Evolutionary conservation across 2,329 filamentous ascomycete species (phyloP).

Genomic region (Ramichloridium luteum): DNA sequence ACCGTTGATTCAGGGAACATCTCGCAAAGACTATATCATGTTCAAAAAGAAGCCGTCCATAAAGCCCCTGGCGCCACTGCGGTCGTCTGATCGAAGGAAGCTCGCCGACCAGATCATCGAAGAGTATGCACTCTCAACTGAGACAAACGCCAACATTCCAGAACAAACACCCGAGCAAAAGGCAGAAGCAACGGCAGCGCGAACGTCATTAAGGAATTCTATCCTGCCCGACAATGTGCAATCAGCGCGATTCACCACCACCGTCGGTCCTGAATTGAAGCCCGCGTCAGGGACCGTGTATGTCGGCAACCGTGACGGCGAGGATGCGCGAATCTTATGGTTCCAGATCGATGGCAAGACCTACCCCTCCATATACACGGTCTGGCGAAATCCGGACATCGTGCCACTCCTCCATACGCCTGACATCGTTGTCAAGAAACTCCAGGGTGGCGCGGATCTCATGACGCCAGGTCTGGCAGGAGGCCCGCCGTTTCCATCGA

Average conservation of each 20-base stretch:
- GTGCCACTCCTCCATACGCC: slow-evolving; percentile 54
- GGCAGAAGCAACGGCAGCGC: slow-evolving; percentile 31
- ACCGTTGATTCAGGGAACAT: too few relatives aligned
- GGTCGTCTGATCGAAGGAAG: slow-evolving; percentile 55
- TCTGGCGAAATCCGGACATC: slow-evolving; percentile 52
- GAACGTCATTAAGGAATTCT: slow-evolving; percentile 43
- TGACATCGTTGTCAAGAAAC: slow-evolving; percentile 47
- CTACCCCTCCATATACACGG: slow-evolving; percentile 47
- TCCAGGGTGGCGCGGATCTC: slow-evolving; percentile 52
- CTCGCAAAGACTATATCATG: too few relatives aligned
- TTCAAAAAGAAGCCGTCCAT: slow-evolving; percentile 37
- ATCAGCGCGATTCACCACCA: slow-evolving; percentile 54
- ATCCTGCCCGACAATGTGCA: slow-evolving; percentile 52
- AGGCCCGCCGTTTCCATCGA: slow-evolving; percentile 50
- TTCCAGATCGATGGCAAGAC: slow-evolving; percentile 48
- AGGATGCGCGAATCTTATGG: slow-evolving; percentile 52
- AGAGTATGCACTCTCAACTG: slow-evolving; percentile 41
- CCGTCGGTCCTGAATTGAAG: slow-evolving; percentile 48
- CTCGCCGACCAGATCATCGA: slow-evolving; percentile 55
- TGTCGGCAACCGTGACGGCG: slow-evolving; percentile 45
- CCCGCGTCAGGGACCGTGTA: slow-evolving; percentile 53
- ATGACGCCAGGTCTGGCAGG: slow-evolving; percentile 57
- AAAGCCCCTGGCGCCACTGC: slow-evolving; percentile 53
- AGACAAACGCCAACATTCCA: slow-evolving; percentile 9
- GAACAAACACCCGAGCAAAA: slow-evolving; percentile 32